Evolutionary conservation across 371 early-diverging fungal species (phyloP), one percentile per base, ranked within the genome.

Genomic region (Entomophthora muscae): DNA sequence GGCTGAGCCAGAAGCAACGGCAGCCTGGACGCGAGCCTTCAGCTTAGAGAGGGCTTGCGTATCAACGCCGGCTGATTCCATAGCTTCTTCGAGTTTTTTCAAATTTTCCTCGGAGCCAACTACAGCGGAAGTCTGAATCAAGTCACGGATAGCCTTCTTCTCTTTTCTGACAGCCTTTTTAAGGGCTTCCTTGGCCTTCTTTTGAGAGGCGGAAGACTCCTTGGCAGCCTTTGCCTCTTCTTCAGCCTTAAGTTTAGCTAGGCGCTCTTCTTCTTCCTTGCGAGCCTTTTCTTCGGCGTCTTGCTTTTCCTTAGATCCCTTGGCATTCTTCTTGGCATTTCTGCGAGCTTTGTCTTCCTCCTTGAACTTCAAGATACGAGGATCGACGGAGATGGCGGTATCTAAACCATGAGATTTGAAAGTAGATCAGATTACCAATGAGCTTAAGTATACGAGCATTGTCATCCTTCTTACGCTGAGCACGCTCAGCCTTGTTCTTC

Each of bases 381-480:
- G 96, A 75, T 98, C 98, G 13, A 23, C 17, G 2, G 63, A 22
- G 26, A 65, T 24, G 22, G 61, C 60, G 52, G 53, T 23, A 30
- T 61, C 42, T 42, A 17, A 5, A 10, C 10, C 10, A 42, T 42
- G 10, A 42, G 42, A 42, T 29, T 21, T n/a, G 28, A 57, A 55
- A 30, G 10, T 27, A 53, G 5, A 62, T 69, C 33, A 70, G 42
- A 5, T 42, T 42, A 42, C 42, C 76, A 51, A 95, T 89, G 56
- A 98, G 72, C 62, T 81, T 82, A 68, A 83, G 85, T 23, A 94
- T 71, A 70, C 97, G 86, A 64, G 88, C 83, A 72, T 83, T 93
- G 73, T 98, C 98, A 75, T 95, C 95, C 82, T 93, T 95, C 89
- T 98, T 97, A 66, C 77, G 79, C 72, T 85, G 84, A 61, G 88